These are phyloP conservation scores for Verbena officinalis DNA, from an alignment of 257 asterid genomes.

Conservation along the genomic window DNA sequence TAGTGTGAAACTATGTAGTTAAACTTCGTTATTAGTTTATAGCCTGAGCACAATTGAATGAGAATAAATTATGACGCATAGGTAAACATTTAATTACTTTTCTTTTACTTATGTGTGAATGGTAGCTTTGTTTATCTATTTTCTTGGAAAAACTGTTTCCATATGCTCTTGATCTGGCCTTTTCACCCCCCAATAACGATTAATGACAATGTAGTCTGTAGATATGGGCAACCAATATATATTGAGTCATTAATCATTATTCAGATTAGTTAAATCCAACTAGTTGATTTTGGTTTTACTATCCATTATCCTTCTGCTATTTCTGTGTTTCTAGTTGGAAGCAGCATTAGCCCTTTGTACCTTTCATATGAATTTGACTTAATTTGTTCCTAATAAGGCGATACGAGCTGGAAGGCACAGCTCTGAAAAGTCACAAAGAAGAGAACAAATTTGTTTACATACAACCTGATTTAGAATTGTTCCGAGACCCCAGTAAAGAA, in stretches of 20 bases:
- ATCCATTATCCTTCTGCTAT: not conserved
- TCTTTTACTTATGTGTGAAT: not conserved
- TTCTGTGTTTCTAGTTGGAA: not conserved
- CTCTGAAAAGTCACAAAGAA: not conserved
- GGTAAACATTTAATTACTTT: slow-evolving; percentile 1
- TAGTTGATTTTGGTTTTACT: not conserved
- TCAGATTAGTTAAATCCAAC: not conserved
- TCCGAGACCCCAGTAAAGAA: not conserved
- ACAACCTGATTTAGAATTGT: not conserved
- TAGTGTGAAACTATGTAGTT: not conserved
- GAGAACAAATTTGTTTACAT: not conserved
- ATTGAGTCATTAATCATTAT: not conserved
- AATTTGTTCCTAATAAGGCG: not conserved
- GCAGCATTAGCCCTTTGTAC: too few species aligned
- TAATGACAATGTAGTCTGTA: too few species aligned
- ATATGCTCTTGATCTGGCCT: not conserved
- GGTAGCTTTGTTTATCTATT: not conserved
- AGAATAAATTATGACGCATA: not conserved
- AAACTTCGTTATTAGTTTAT: not conserved
- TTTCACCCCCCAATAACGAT: not conserved
- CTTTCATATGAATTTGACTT: not conserved
- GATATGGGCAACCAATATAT: not conserved
- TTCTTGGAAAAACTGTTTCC: not conserved
- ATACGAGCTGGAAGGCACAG: not conserved
- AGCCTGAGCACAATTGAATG: not conserved